Evolutionary conservation across 164 flowering plant species (phyloP), one percentile per base, ranked within the genome.

Genomic region (Nelumbo lutea): DNA sequence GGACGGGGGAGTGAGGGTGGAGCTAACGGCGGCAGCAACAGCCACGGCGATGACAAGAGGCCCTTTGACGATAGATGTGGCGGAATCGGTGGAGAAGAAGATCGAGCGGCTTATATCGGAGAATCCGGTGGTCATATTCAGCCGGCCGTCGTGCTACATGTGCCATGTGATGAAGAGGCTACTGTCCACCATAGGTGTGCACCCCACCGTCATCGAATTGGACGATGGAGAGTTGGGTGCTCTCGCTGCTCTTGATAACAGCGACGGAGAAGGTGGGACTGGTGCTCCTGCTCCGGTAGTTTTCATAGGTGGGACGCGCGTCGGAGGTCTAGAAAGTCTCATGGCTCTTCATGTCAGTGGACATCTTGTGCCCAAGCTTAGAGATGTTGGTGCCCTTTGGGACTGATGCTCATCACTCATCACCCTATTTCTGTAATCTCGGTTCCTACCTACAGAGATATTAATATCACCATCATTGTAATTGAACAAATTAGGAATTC

Each of bases 101-200:
- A 86, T 90, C 84, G 83, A 78, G 41, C 84, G 94, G 62, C 81
- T 90, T 40, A 83, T 87, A 27, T 62, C 87, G 15, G 96, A 90
- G 84, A 86, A 88, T 61, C 91, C 94, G 4, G 90, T 85, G 42
- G 75, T 90, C 64, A 87, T 90, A 59, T 90, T 90, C 85, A 80
- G 83, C 73, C 76, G 87, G 1, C 55, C 83, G 1, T 75, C 87
- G 0, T 90, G 96, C 68, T 90, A 83, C 92, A 90, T 90, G 96
- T 90, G 94, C 78, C 91, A 86, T 76, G 94, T 87, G 76, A 90
- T 90, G 96, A 88, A 76, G 82, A 75, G 72, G 57, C 84, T 90
- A 42, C 79, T 90, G 39, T 82, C 83, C 68, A 72, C 82, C 56
- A 27, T 86, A 15, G 90, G 89, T 3, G 96, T 87, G 39, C 84